phyloP scores from a whole-genome alignment of 306 rosid species.

The Trifolium dubium region DNA sequence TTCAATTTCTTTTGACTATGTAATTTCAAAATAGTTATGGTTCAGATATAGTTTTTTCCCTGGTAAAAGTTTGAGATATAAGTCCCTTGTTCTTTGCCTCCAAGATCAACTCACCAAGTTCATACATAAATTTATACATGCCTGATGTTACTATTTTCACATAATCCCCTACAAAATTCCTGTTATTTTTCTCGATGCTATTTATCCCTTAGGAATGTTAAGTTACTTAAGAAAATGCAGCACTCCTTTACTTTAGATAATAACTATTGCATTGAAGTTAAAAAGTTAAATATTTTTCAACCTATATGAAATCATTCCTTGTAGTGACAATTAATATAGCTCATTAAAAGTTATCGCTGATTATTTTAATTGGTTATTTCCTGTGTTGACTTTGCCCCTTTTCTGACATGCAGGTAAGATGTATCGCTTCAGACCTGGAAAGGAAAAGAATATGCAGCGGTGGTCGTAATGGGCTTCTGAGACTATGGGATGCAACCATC shows the following conservation, averaged over 20 bases:
- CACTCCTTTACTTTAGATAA: neutral
- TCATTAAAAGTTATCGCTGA: neutral
- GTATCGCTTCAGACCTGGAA: conserved; percentile 87
- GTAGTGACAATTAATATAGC: conserved; percentile 1
- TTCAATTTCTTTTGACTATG: conserved; percentile 4
- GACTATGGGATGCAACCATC: conserved; percentile 99
- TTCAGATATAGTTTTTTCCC: conserved; percentile 14
- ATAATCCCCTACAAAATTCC: neutral
- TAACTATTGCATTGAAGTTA: conserved; percentile 12
- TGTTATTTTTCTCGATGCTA: conserved; percentile 9
- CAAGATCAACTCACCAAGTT: conserved; percentile 9
- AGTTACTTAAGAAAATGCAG: neutral
- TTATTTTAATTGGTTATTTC: conserved; percentile 30
- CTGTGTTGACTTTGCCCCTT: conserved; percentile 37
- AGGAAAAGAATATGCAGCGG: conserved; percentile 98
- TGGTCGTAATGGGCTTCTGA: conserved; percentile 88
- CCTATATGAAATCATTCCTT: conserved; percentile 17
- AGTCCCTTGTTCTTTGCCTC: conserved; percentile 22
- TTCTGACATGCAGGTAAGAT: conserved; percentile 69
- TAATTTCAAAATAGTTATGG: conserved; percentile 8
- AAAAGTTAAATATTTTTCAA: conserved; percentile 21
- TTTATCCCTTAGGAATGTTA: neutral
- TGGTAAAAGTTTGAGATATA: conserved; percentile 7
- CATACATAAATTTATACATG: conserved; percentile 10
- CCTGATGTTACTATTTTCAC: conserved; percentile 9